Percentiles rank a stretch among this genome's conserved stretches.
Conservation (phyloP, 2,329 filamentous ascomycete species). For the Dothistroma pini region DNA sequence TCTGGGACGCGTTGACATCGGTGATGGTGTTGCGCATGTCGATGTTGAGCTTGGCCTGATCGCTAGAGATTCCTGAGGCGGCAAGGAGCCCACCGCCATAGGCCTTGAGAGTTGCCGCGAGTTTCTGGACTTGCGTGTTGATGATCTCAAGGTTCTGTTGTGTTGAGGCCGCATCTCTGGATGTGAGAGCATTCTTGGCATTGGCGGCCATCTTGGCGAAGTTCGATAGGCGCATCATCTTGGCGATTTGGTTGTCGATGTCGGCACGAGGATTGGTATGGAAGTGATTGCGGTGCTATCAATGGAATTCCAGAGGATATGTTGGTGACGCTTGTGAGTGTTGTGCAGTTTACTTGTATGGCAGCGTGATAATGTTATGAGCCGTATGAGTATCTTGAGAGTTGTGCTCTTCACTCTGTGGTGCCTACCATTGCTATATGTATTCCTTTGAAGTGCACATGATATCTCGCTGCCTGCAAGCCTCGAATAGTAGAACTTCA, state of each 20-base stretch:
- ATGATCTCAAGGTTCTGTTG: constrained; percentile 22
- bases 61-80: constrained; percentile 21
- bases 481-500: neutral
- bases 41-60: constrained; percentile 20
- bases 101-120: constrained; percentile 12
- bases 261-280: too few species aligned
- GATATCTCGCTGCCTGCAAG: neutral
- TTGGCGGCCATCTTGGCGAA: constrained; percentile 20
- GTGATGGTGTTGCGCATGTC: constrained; percentile 23
- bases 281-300: too few species aligned
- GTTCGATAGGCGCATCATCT: constrained; percentile 22
- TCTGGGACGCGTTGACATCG: constrained; percentile 20
- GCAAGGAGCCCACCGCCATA: constrained; percentile 25
- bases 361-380: neutral
- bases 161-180: constrained; percentile 16
- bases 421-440: neutral
- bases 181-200: constrained; percentile 21
- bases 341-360: too few species aligned
- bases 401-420: neutral
- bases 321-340: too few species aligned
- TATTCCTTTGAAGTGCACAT: neutral
- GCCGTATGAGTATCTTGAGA: neutral
- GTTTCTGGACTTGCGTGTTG: constrained; percentile 20
- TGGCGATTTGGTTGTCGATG: neutral
- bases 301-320: too few species aligned